Percentiles rank a stretch among this genome's conserved stretches.
Evolutionary conservation across 805 yeast species (phyloP).

Genomic region (Kluyveromyces siamensis): DNA sequence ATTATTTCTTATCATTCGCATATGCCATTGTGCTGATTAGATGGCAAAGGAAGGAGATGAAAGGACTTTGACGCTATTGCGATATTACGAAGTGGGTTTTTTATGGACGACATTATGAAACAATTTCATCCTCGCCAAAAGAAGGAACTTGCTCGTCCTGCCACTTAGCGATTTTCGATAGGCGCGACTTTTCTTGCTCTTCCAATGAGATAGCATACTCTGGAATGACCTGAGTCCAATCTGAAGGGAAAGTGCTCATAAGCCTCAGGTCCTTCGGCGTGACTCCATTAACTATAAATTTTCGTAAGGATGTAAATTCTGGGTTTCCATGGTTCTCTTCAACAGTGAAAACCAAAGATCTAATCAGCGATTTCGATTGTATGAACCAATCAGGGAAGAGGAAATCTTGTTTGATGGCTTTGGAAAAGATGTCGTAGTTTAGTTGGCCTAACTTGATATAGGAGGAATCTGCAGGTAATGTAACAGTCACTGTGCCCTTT

Average conservation of each 20-base stretch:
- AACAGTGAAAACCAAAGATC: conserved; percentile 25
- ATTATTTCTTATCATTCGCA: too few species aligned
- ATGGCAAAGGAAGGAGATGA: too few species aligned
- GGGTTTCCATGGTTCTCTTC: conserved; percentile 31
- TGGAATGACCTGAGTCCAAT: conserved; percentile 10
- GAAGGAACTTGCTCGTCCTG: conserved; percentile 13
- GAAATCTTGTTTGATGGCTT: conserved; percentile 22
- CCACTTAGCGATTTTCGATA: conserved; percentile 7
- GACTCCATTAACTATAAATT: conserved; percentile 35
- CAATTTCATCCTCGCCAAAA: conserved; percentile 26
- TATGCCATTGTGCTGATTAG: too few species aligned
- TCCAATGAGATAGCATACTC: conserved; percentile 13
- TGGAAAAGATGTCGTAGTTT: conserved; percentile 18
- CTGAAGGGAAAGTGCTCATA: conserved; percentile 13
- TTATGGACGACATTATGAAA: not conserved
- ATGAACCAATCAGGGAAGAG: conserved; percentile 26
- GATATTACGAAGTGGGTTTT: too few species aligned
- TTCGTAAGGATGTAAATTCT: conserved; percentile 30
- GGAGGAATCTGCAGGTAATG: conserved; percentile 12
- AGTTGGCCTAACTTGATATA: conserved; percentile 24
- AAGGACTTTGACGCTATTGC: too few species aligned
- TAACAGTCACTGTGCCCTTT: not conserved
- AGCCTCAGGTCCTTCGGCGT: conserved; percentile 28
- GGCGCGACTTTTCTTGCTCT: conserved; percentile 5
- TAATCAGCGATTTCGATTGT: conserved; percentile 22